Evolutionary conservation across 495 filamentous ascomycete genomes (phyloP).

Genomic region (Podospora pseudopauciseta): DNA sequence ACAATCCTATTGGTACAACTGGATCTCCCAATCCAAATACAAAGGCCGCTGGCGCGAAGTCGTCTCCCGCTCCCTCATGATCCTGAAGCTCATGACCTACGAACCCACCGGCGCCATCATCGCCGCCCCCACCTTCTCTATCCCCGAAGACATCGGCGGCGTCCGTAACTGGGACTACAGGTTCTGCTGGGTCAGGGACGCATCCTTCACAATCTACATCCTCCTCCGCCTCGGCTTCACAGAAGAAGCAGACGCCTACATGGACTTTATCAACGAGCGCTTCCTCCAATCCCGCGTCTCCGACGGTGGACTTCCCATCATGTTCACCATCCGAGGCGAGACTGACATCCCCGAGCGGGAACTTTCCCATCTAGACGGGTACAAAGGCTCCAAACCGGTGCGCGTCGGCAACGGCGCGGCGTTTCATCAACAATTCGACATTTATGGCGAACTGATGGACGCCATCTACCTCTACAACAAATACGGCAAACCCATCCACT

Average conservation of each 20-base stretch:
- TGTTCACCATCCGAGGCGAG: constrained; percentile 71
- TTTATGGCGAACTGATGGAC: constrained; percentile 74
- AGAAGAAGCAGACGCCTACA: constrained; percentile 70
- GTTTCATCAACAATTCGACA: constrained; percentile 70
- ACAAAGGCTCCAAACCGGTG: constrained; percentile 62
- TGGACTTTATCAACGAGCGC: constrained; percentile 68
- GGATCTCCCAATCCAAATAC: constrained; percentile 65
- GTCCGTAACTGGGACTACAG: constrained; percentile 74
- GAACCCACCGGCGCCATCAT: constrained; percentile 51
- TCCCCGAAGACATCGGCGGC: constrained; percentile 70
- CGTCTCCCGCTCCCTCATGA: constrained; percentile 62
- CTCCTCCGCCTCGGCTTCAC: constrained; percentile 69
- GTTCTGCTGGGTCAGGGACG: constrained; percentile 71
- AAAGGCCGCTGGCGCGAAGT: constrained; percentile 68
- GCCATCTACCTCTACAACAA: constrained; percentile 75
- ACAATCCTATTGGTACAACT: constrained; percentile 64
- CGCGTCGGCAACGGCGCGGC: constrained; percentile 73
- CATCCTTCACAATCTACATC: constrained; percentile 72
- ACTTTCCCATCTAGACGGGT: constrained; percentile 63
- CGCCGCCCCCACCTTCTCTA: constrained; percentile 55
- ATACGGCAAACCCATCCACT: constrained; percentile 68
- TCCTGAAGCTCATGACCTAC: constrained; percentile 69
- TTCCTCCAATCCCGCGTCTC: constrained; percentile 48
- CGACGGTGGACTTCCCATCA: constrained; percentile 62
- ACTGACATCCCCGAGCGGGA: constrained; percentile 67